Conservation (phyloP, 345 rosid species). For the Euphorbia peplus region DNA sequence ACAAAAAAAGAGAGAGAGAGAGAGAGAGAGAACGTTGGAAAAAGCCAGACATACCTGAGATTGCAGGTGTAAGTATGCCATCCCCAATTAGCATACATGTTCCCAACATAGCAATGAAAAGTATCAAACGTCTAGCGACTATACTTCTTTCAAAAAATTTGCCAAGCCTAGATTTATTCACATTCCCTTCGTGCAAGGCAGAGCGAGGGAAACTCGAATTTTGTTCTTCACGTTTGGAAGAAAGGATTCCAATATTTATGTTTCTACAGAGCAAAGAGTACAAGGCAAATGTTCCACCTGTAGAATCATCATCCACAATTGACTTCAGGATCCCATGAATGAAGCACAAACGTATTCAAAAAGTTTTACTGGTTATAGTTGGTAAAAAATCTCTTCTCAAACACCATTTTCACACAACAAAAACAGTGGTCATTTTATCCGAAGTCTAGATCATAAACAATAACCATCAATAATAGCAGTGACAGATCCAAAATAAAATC, state of each 20-base stretch:
- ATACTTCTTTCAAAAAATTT: conserved; percentile 56
- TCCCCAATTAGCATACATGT: conserved; percentile 90
- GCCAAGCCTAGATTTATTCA: conserved; percentile 41
- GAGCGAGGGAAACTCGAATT: conserved; percentile 15
- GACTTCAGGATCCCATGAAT: not conserved
- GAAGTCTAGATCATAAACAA: not conserved
- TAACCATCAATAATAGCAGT: too few species aligned
- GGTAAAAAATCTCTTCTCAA: not conserved
- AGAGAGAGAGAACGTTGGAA: too few species aligned
- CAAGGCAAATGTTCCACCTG: conserved; percentile 89
- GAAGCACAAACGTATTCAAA: too few species aligned
- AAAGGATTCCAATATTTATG: conserved; percentile 48
- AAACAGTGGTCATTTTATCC: too few species aligned
- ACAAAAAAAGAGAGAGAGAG: not conserved
- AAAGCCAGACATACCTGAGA: conserved; percentile 52
- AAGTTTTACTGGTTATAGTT: too few species aligned
- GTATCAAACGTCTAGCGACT: conserved; percentile 53
- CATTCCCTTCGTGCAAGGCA: conserved; percentile 24
- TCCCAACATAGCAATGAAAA: conserved; percentile 75
- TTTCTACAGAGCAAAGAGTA: conserved; percentile 82
- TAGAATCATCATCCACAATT: conserved; percentile 19
- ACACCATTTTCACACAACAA: not conserved
- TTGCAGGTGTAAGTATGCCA: conserved; percentile 88
- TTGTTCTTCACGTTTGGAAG: conserved; percentile 32
- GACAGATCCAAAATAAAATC: too few species aligned